These are phyloP conservation scores for Talaromyces sp. DNA, from an alignment of 2,329 filamentous ascomycete genomes.

Conservation along the genomic window DNA sequence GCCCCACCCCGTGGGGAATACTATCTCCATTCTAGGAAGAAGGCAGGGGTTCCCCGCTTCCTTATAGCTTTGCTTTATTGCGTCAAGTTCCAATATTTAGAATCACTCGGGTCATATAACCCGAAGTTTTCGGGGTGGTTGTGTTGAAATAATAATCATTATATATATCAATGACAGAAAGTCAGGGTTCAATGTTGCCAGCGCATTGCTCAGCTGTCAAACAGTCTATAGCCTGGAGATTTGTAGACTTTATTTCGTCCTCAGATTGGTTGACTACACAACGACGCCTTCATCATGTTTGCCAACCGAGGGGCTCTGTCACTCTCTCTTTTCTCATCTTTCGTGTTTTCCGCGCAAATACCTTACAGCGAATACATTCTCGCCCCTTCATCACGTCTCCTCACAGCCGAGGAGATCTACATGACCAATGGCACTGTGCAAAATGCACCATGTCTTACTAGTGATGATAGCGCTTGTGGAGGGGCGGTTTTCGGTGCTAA, in stretches of 20 bases:
- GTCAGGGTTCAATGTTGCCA: neutral
- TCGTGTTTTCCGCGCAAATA: constrained; percentile 1
- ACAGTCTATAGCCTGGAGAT: neutral
- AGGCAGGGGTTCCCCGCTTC: neutral
- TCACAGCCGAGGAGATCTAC: constrained; percentile 18
- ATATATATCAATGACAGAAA: neutral
- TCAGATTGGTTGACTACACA: neutral
- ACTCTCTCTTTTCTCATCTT: neutral
- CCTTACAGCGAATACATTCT: constrained; percentile 25
- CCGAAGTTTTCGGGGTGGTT: neutral
- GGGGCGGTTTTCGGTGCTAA: constrained; percentile 16
- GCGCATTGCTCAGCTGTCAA: neutral
- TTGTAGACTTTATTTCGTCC: neutral
- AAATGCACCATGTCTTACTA: constrained; percentile 14
- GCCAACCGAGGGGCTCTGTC: neutral
- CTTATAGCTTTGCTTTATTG: neutral
- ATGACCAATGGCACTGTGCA: constrained; percentile 21
- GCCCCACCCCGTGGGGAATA: neutral
- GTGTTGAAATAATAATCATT: neutral
- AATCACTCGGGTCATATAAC: neutral
- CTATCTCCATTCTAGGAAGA: too few species aligned
- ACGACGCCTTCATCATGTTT: neutral
- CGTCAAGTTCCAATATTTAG: neutral
- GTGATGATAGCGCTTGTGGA: neutral
- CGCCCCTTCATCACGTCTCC: constrained; percentile 19